Conservation (phyloP, 257 asterid genomes). For the Ehretia macrophylla region DNA sequence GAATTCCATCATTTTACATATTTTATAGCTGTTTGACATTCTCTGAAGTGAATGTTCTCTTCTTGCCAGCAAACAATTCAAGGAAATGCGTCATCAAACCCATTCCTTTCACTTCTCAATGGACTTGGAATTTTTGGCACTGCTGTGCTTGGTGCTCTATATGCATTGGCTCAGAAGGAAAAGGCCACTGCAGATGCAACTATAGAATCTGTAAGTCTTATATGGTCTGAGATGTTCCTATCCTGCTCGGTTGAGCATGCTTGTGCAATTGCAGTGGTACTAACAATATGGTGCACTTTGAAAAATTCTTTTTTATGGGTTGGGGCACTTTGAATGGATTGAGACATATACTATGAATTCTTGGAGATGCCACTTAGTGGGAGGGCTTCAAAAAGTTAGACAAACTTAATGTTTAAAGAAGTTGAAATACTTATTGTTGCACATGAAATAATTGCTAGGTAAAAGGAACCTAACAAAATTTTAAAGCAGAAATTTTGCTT, state of each 20-base stretch:
- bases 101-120: conserved; percentile 51
- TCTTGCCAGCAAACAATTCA: conserved; percentile 38
- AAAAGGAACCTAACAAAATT: no score
- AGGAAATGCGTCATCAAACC: conserved; percentile 33
- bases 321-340: not conserved
- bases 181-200: conserved; percentile 48
- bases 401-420: no score
- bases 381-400: no score
- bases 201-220: conserved; percentile 66
- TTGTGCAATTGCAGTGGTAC: not conserved
- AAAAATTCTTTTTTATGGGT: no score
- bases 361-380: no score
- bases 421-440: no score
- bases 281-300: not conserved
- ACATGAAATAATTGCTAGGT: no score
- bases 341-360: no score
- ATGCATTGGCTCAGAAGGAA: conserved; percentile 48
- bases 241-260: not conserved
- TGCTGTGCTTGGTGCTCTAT: conserved; percentile 66
- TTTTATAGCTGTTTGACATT: not conserved
- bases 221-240: conserved; percentile 1
- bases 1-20: not conserved
- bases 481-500: no score
- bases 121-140: conserved; percentile 57
- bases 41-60: conserved; percentile 26